phyloP scores from a whole-genome alignment of 1,139 yeast species.

The Sugiyamaella xylanicola region DNA sequence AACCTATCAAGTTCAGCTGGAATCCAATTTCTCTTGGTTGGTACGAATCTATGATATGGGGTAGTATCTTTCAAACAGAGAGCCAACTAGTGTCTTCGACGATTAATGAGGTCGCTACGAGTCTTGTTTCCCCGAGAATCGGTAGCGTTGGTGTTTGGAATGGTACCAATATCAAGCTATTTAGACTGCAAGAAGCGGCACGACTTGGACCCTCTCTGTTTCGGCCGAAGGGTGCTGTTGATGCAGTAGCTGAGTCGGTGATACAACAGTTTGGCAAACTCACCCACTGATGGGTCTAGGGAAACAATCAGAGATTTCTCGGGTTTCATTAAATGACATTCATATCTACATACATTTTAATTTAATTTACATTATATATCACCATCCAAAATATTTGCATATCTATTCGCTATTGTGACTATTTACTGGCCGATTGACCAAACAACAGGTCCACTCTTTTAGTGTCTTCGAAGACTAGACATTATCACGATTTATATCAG shows the following conservation, averaged over 20 bases:
- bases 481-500: too few species aligned
- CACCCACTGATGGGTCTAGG: conserved; percentile 7
- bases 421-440: not conserved
- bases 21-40: conserved; percentile 67
- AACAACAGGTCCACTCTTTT: too few species aligned
- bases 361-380: not conserved
- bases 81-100: conserved; percentile 32
- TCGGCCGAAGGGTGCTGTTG: conserved; percentile 51
- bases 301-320: too few species aligned
- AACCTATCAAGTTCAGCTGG: conserved; percentile 63
- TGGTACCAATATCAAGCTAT: conserved; percentile 62
- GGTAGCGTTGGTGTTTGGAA: conserved; percentile 53
- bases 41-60: conserved; percentile 73
- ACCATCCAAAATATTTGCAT: not conserved
- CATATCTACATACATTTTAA: not conserved
- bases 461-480: too few species aligned
- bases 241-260: conserved; percentile 55
- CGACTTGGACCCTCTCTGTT: conserved; percentile 48
- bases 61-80: conserved; percentile 57
- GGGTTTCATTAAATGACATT: not conserved
- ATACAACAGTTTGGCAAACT: conserved; percentile 35
- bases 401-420: too few species aligned
- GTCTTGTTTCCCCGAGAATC: conserved; percentile 21
- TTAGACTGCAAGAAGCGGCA: conserved; percentile 52
- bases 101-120: conserved; percentile 25